Conservation (phyloP, 2,329 filamentous ascomycete species). For the Ceratocystiopsis minuta region DNA sequence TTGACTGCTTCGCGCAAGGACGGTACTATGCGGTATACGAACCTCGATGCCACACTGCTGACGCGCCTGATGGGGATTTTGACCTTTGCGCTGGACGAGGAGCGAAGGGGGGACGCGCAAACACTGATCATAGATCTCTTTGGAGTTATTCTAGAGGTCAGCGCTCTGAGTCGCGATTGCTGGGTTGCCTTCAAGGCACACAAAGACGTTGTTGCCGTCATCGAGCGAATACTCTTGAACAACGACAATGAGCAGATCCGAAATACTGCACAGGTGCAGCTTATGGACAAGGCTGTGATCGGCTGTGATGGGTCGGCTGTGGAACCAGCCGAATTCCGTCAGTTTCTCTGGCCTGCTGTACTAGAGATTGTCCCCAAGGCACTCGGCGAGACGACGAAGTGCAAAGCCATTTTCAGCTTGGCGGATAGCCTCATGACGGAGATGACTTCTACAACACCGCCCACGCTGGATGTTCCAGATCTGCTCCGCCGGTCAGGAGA, state of each 20-base stretch:
- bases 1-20: constrained; percentile 9
- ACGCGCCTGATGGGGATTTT: constrained; percentile 16
- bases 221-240: constrained; percentile 20
- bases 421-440: constrained; percentile 22
- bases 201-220: constrained; percentile 11
- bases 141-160: constrained; percentile 22
- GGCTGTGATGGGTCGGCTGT: constrained; percentile 12
- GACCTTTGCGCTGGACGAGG: constrained; percentile 3
- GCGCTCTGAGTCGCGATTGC: constrained; percentile 19
- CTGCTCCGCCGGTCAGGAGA: constrained; percentile 12
- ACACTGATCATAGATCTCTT: constrained; percentile 15
- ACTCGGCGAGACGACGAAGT: constrained; percentile 15
- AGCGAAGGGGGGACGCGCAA: constrained; percentile 3
- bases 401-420: constrained; percentile 28
- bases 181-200: constrained; percentile 21
- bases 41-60: constrained; percentile 14
- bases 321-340: constrained; percentile 20
- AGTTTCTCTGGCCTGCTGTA: constrained; percentile 29
- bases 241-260: constrained; percentile 20
- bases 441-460: constrained; percentile 18
- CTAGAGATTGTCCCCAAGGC: constrained; percentile 20
- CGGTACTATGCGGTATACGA: constrained; percentile 10
- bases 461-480: constrained; percentile 13
- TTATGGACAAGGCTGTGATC: constrained; percentile 14
- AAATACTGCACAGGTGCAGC: constrained; percentile 17